Evolutionary conservation across 1,139 yeast genomes (phyloP), one percentile per base, ranked within the genome.

Genomic region (Pichia sp.): DNA sequence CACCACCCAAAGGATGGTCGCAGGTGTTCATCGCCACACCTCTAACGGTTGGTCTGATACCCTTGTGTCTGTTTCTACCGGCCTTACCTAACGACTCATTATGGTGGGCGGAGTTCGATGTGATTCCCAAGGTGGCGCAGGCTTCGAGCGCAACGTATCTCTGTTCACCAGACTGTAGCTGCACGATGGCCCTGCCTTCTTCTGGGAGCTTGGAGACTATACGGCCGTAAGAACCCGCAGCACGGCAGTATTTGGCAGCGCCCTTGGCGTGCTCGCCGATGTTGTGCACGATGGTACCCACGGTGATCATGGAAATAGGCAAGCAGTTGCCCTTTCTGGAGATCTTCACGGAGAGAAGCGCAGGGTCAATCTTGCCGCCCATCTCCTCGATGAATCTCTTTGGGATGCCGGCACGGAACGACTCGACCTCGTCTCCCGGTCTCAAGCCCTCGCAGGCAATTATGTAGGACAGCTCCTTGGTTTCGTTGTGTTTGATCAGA

Each of bases 1-100:
- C 99, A 85, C 99, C 99, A 79, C 99, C 99, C 68, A 90, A 95
- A 63, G 99, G 99, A 77, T 93, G 99, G 73, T 93, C 98, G 69
- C 85, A 83, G 59, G 95, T 95, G 74, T 93, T 93, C 97, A 90
- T 90, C 53, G 99, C 99, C 64, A 90, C 90, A 81, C 99, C 99
- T 78, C 99, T 87, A 42, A 90, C 97, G 54, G 87, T 82, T 41
- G 99, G 99, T 72, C 99, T 84, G 66, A 86, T 85, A 62, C 99
- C 99, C 69, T 88, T 76, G 78, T 90, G 87, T 71, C 99, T 86
- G 53, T 86, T 78, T 72, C 98, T 84, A 66, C 99, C 99, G 15
- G 99, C 99, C 72, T 93, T 93, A 80, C 99, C 99, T 75, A 90
- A 80, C 54, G 89, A 82, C 59, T 84, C 80, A 62, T 90, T 90